Evolutionary conservation across 1,139 yeast genomes (phyloP), one percentile per base, ranked within the genome.

Genomic region (Candida glucosophila): DNA sequence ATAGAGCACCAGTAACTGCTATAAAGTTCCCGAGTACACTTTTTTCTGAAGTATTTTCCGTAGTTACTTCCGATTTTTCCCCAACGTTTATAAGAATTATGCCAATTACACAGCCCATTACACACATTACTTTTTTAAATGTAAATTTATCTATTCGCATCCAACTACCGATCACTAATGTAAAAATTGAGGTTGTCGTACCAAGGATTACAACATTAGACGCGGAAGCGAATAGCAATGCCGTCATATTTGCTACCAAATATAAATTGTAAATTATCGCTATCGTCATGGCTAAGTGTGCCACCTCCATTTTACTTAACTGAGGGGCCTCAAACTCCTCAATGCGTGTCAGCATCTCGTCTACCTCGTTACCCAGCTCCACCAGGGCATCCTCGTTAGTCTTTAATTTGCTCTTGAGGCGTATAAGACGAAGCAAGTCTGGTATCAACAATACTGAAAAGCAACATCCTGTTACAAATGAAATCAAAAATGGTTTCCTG

Each of bases 191-290:
- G 1, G 75, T 61, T 1, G 73, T 59, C 5, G 75, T 61, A 4
- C 73, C 59, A 16, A 71, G 42, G 3, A 70, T 67, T 0, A 75
- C 67, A 39, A 61, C 70, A 36, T 67, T 68, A 14, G 75, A 65
- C 0, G 76, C 74, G 4, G 72, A 58, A 0, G 77, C 71, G 36
- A 53, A 71, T 35, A 56, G 55, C 26, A 71, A 49, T 6, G 70
- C 51, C 7, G 49, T 30, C 47, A 69, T 55, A 4, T 53, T 64
- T 25, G 55, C 48, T 3, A 56, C 35, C 29, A 67, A 67, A 41
- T 60, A 66, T 4, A 44, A 22, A 27, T 48, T 58, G 40, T 71
- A 71, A n/a, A 69, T 52, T 2, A 55, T 24, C 2, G 73, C 45
- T 1, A 67, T 46, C 28, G 60, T 58, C 2, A 50, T 20, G 1